phyloP scores from a whole-genome alignment of 2,329 filamentous ascomycete genomes.

The Nigrospora osmanthi region DNA sequence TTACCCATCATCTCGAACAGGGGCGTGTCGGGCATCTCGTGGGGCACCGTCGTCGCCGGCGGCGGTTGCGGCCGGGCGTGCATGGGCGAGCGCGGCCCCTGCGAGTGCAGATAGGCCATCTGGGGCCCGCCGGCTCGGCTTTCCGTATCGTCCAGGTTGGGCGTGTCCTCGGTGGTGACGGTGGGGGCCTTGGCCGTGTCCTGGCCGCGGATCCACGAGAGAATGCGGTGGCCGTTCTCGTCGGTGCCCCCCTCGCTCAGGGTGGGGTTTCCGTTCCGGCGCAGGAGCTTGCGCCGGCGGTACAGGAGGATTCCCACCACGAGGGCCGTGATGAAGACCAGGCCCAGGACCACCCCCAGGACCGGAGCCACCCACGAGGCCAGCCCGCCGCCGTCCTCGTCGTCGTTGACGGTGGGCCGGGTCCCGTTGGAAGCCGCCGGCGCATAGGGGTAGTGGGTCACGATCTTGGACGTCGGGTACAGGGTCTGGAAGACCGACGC shows the following conservation, averaged over 20 bases:
- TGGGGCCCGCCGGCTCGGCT: slow-evolving; percentile 14
- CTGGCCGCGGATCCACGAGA: slow-evolving; percentile 44
- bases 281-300: slow-evolving; percentile 37
- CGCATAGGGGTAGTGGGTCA: slow-evolving; percentile 53
- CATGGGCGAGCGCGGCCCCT: not conserved
- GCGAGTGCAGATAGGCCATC: not conserved
- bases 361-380: slow-evolving; percentile 54
- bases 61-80: not conserved
- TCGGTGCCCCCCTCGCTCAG: slow-evolving; percentile 32
- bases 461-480: slow-evolving; percentile 51
- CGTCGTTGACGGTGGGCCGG: slow-evolving; percentile 11
- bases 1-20: slow-evolving; percentile 41
- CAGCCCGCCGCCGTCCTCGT: slow-evolving; percentile 28
- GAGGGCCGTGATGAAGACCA: slow-evolving; percentile 45
- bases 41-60: slow-evolving; percentile 8
- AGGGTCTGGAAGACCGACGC: slow-evolving; percentile 41
- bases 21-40: slow-evolving; percentile 35
- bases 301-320: slow-evolving; percentile 45
- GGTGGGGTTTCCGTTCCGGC: slow-evolving; percentile 19
- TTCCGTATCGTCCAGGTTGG: slow-evolving; percentile 28
- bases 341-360: slow-evolving; percentile 48
- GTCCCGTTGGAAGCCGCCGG: slow-evolving; percentile 20
- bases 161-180: slow-evolving; percentile 34
- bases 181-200: slow-evolving; percentile 34
- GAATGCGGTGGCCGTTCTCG: slow-evolving; percentile 38